Evolutionary conservation across 208 protist species (phyloP).

Genomic region (Strigomonas galati): DNA sequence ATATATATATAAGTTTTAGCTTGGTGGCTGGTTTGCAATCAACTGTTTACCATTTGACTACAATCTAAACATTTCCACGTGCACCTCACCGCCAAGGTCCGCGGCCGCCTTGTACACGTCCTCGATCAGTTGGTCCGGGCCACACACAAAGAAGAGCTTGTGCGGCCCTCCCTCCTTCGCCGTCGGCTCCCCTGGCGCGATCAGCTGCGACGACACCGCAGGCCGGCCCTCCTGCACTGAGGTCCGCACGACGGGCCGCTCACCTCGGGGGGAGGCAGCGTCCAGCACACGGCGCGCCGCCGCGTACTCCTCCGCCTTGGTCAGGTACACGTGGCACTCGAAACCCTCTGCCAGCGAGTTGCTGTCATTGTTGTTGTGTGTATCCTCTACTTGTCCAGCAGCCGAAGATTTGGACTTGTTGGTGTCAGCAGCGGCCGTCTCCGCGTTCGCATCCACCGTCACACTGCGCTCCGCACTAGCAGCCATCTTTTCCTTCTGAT

Average conservation of each 20-base stretch:
- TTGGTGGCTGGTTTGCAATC: too few relatives aligned
- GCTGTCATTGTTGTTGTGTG: not conserved
- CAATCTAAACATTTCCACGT: slow-evolving; percentile 2
- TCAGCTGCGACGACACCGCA: not conserved
- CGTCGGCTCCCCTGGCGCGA: too few relatives aligned
- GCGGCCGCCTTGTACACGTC: not conserved
- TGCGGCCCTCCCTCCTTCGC: not conserved
- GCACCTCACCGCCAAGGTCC: not conserved
- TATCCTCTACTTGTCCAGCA: not conserved
- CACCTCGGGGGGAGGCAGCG: not conserved
- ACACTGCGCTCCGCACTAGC: not conserved
- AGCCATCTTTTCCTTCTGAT: too few relatives aligned
- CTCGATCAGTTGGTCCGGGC: not conserved
- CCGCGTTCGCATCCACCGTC: too few relatives aligned
- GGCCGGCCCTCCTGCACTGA: not conserved
- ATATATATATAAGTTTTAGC: too few relatives aligned
- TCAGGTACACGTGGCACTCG: slow-evolving; percentile 10
- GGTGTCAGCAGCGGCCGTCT: too few relatives aligned
- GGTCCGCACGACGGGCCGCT: too few relatives aligned
- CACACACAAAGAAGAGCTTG: not conserved
- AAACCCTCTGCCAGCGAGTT: not conserved
- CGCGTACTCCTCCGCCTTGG: not conserved
- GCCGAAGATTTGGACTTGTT: too few relatives aligned
- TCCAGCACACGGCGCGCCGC: not conserved
- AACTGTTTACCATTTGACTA: too few relatives aligned